Evolutionary conservation across 2,329 filamentous ascomycete species (phyloP), one percentile per base, ranked within the genome.

Genomic region (Arthrobotrys pseudoclavata): DNA sequence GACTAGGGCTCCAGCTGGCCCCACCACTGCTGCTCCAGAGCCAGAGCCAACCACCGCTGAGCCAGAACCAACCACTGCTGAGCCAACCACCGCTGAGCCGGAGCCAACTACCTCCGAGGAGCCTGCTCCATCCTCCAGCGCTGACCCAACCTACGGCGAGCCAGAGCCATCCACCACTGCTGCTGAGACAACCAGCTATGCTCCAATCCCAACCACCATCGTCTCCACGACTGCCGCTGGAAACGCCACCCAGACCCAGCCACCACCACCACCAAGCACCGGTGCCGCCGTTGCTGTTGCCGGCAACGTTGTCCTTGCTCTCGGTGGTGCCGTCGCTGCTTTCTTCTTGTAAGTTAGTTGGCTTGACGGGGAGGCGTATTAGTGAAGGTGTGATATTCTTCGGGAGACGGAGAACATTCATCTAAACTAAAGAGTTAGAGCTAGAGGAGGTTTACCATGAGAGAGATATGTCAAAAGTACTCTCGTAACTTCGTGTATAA

Each of bases 301-400:
- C 48, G 74, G 64, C 34, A 77, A 77, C 47, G 74, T 53, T 26
- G 22, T 77, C 67, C 74, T 77, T 24, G 74, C 74, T 29, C 15
- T 77, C 20, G 74, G 74, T 63, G 74, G 74, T 77, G 74, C 74
- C 61, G 62, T 77, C 67, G 74, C 74, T 67, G 74, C 74, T 77
- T 77, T 77, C 74, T 77, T 77, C 74, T 67, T 77, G 74, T 77
- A 77, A 77, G 66, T 77, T 77, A 72, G 69, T 29, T 57, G 42
- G 64, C 6, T 9, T n/a, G 29, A 29, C 52, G 3, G 18, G 52
- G 31, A 22, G 48, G 24, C 40, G 52, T 34, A 34, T 34, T 60
- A 20, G 55, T 60, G 55, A 60, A 18, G 55, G 42, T 42, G 34
- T 60, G 34, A 60, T 60, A 60, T 40, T 18, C 15, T 22, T 57